Conservation (phyloP, 2,329 filamentous ascomycete genomes). For the Venturia asperata region DNA sequence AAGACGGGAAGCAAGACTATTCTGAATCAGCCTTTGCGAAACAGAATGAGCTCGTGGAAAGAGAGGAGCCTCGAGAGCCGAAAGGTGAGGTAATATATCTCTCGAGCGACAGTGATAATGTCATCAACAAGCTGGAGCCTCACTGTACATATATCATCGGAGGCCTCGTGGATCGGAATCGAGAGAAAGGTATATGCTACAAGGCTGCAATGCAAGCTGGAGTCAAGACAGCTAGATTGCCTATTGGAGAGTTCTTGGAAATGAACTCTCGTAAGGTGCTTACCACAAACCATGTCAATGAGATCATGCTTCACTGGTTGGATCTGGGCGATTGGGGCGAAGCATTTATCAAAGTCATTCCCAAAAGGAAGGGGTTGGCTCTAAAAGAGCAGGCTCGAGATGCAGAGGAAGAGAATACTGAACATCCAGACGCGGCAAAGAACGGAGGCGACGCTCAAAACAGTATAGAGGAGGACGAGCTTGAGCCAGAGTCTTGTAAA, state of each 20-base stretch:
- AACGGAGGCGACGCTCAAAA: conserved; percentile 4
- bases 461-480: conserved; percentile 1
- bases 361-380: conserved; percentile 73
- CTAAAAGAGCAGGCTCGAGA: conserved; percentile 18
- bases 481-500: conserved; percentile 1
- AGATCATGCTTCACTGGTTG: conserved; percentile 93
- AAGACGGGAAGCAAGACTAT: conserved; percentile 19
- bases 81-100: conserved; percentile 71
- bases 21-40: neutral
- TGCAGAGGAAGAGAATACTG: conserved; percentile 7
- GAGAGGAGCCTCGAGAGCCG: conserved; percentile 3
- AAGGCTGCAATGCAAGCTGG: conserved; percentile 66
- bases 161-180: conserved; percentile 90
- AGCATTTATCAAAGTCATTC: conserved; percentile 82
- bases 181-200: conserved; percentile 92
- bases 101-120: conserved; percentile 83
- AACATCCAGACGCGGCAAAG: neutral
- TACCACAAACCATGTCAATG: conserved; percentile 90
- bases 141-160: conserved; percentile 90
- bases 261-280: conserved; percentile 83
- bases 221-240: conserved; percentile 81
- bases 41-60: neutral
- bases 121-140: conserved; percentile 73
- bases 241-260: conserved; percentile 90
- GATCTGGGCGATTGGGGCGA: conserved; percentile 85